Percentiles rank a stretch among this genome's conserved stretches.
These are phyloP conservation scores for Kodamaea hsintzibuensis DNA, from an alignment of 805 yeast species.

Conservation along the genomic window DNA sequence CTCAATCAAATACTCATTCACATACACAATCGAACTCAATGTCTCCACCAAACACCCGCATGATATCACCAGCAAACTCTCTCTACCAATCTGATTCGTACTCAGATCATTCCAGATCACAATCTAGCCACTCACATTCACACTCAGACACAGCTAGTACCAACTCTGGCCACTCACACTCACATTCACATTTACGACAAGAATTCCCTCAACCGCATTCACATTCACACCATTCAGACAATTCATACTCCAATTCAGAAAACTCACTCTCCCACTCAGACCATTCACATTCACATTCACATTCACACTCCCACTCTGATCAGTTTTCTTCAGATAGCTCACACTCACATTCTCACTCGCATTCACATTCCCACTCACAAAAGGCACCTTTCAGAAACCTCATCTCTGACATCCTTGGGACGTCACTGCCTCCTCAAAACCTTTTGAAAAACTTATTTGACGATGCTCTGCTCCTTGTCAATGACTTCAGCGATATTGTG, in stretches of 20 bases:
- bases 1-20: not conserved
- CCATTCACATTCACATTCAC: not conserved
- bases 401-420: constrained; percentile 12
- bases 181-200: not conserved
- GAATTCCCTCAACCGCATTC: not conserved
- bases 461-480: constrained; percentile 36
- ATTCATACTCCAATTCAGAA: not conserved
- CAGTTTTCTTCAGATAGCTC: not conserved
- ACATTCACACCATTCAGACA: not conserved
- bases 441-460: constrained; percentile 27
- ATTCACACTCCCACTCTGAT: not conserved
- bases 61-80: not conserved
- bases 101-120: not conserved
- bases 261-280: not conserved
- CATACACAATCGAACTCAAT: not conserved
- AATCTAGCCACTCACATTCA: not conserved
- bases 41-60: not conserved
- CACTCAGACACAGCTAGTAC: not conserved
- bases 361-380: not conserved
- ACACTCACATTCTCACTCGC: not conserved
- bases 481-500: constrained; percentile 25
- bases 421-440: constrained; percentile 2
- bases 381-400: constrained; percentile 12
- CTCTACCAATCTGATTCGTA: not conserved
- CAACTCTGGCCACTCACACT: not conserved